Conservation (phyloP, 495 filamentous ascomycete genomes). For the Poronia punctata region DNA sequence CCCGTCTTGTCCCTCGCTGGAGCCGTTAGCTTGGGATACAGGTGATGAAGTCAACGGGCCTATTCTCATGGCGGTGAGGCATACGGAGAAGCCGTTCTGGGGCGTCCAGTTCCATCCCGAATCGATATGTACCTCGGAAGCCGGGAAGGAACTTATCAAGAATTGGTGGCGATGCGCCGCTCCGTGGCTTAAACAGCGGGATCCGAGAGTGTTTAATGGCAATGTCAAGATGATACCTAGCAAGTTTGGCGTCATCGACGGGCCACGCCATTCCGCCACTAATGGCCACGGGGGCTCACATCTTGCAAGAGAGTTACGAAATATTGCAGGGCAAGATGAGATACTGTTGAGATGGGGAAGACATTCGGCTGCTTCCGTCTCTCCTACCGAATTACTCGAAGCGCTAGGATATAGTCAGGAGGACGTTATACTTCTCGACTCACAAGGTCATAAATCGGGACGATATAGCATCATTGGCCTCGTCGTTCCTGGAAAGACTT, state of each 20-base stretch:
- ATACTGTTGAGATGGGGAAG: neutral
- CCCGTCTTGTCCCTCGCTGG: neutral
- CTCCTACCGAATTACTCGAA: neutral
- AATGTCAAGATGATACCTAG: neutral
- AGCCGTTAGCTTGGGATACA: neutral
- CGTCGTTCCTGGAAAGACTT: slow-evolving; percentile 23
- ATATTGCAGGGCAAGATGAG: neutral
- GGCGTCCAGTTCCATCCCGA: slow-evolving; percentile 77
- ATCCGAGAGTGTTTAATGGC: neutral
- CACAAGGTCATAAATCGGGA: slow-evolving; percentile 33
- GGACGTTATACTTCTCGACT: neutral
- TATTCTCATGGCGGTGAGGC: slow-evolving; percentile 39
- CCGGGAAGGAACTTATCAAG: slow-evolving; percentile 48
- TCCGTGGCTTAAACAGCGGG: neutral
- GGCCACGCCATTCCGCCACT: neutral
- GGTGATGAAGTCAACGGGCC: neutral
- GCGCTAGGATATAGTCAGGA: neutral
- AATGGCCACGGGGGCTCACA: no score
- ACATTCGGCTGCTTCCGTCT: neutral
- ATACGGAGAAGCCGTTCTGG: slow-evolving; percentile 59
- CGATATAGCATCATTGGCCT: slow-evolving; percentile 51
- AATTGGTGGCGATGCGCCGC: slow-evolving; percentile 52
- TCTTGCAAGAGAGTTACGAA: neutral
- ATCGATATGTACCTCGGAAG: slow-evolving; percentile 60
- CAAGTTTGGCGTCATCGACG: neutral